Evolutionary conservation across 495 filamentous ascomycete species (phyloP), one percentile per base, ranked within the genome.

Genomic region (Talaromyces trachyspermus): DNA sequence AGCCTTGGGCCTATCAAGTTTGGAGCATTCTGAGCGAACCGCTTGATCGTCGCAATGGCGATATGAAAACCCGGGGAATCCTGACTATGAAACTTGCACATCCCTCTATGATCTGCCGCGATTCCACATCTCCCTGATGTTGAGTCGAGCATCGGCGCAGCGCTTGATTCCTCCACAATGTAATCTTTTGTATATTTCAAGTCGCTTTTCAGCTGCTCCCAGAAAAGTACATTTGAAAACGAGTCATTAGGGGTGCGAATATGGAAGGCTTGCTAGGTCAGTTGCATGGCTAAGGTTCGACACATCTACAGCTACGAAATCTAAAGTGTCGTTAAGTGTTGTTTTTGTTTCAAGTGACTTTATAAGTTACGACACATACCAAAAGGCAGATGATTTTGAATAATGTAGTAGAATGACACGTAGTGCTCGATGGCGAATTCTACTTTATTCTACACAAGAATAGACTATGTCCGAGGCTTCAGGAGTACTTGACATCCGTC

Each of bases 151-250:
- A 62, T 60, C 10, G 65, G 65, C 30, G 65, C 64, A 26, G 65
- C 65, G 29, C 58, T 62, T 18, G 43, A 27, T 45, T 62, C 55
- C 9, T 59, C 57, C 17, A 69, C 65, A 43, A 66, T 51, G 49
- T 62, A 65, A 14, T 54, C 53, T 24, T 48, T 49, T 19, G 45
- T 57, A 24, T 60, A 61, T 27, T 58, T 58, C 18, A 68, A 36
- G 49, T 68, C 54, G 10, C 59, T 68, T 29, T 59, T 61, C 40
- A 58, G 53, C 43, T 70, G 65, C 46, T 73, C 69, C 69, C 69
- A 71, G n/a, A n/a, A n/a, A n/a, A n/a, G n/a, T n/a, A n/a, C n/a
- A n/a, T n/a, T n/a, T n/a, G n/a, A n/a, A n/a, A n/a, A n/a, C n/a
- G n/a, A n/a, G n/a, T n/a, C n/a, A n/a, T n/a, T n/a, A n/a, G n/a